A percentile compares a stretch with the other conserved stretches of the same genome.
These are phyloP conservation scores for Rosa rugosa DNA, from an alignment of 306 rosid genomes.

Conservation along the genomic window DNA sequence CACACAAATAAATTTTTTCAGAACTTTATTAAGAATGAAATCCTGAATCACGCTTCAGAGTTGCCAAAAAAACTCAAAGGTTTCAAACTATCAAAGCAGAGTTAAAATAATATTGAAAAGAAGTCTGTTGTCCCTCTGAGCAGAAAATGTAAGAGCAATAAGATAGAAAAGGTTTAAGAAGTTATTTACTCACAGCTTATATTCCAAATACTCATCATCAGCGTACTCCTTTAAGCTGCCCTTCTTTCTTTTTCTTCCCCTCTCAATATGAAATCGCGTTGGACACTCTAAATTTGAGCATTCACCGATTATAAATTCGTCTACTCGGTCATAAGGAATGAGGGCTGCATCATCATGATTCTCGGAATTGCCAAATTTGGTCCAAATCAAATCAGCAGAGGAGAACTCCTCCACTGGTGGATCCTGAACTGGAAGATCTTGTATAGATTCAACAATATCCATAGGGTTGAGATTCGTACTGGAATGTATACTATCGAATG, in stretches of 20 bases:
- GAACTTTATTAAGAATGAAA: neutral
- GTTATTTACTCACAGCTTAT: conserved; percentile 69
- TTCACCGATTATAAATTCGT: conserved; percentile 86
- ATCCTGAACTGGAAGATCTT: conserved; percentile 73
- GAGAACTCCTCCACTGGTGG: conserved; percentile 82
- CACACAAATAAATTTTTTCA: neutral
- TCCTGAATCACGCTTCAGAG: neutral
- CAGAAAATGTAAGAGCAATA: neutral
- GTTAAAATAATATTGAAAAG: neutral
- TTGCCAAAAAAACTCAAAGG: neutral
- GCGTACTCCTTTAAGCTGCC: conserved; percentile 84
- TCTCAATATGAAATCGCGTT: conserved; percentile 80
- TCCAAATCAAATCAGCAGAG: conserved; percentile 80
- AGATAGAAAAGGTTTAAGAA: conserved; percentile 18
- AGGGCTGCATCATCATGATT: conserved; percentile 84
- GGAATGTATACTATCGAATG: neutral
- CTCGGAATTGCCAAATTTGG: conserved; percentile 72
- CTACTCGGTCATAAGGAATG: conserved; percentile 85
- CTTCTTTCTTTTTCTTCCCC: conserved; percentile 66
- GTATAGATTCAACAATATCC: conserved; percentile 70
- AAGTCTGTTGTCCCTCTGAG: too few relatives aligned
- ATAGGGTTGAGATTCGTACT: conserved; percentile 23
- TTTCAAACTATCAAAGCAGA: neutral
- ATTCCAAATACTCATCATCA: conserved; percentile 90
- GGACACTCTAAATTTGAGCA: conserved; percentile 80